Base-by-base conservation (phyloP, 345 rosid genomes). In the Eucalyptus pauciflora region DNA sequence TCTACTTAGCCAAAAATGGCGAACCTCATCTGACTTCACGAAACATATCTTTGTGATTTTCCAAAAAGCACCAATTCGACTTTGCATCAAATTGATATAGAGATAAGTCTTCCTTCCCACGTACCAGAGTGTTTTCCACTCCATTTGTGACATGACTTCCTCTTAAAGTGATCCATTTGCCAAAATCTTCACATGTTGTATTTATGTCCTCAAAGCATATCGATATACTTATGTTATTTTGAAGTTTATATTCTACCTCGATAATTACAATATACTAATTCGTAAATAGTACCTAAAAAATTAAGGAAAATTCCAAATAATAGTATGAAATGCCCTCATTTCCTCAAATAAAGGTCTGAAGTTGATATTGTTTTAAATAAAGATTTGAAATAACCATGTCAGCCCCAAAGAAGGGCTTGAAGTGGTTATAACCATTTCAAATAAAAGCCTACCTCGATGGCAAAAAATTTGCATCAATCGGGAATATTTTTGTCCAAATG, bases 401-500 rank as follows among this genome's bases (percentile, higher is more conserved):
- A 52, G 4, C 18, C 24, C 17, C 10, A 52, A 52, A 52, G 4
- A 52, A 18, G 1, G 10, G 58, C 24, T 52, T 52, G 58, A 52
- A 52, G 24, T 52, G 58, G 10, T 18, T 52, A 52, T 52, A 9
- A 18, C 10, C 10, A 7, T 52, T 52, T 18, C 58, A 52, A 18
- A 52, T 52, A 52, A 52, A 2, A 2, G 24, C 58, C 58, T 52
- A 52, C 10, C 4, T 52, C 1, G 0, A 1, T 52, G 10, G 58
- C 10, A 52, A 52, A 52, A 52, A 52, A 18, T 18, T 52, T 52
- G 10, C 10, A 2, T 10, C 24, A 18, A 52, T 52, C 4, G 7
- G 7, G 24, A 52, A 52, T 52, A 18, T 52, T 52, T 52, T 52
- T 2, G 0, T 7, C 24, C 58, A 52, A 52, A 4, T 52, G 24